Evolutionary conservation across 1,284 basidiomycete genomes (phyloP), one percentile per base, ranked within the genome.

Genomic region (Ganoderma sinense): DNA sequence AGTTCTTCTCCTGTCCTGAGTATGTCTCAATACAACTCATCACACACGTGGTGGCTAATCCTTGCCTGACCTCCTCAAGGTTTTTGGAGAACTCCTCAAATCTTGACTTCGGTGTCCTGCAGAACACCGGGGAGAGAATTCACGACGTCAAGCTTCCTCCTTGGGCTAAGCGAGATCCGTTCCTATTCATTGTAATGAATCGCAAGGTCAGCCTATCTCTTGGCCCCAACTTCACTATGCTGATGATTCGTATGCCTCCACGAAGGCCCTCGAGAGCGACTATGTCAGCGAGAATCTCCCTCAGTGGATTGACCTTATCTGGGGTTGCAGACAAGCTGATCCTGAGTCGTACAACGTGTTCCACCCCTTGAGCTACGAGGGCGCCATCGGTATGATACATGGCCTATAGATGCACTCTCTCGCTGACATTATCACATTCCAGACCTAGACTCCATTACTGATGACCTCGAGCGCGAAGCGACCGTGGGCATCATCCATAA

Each of bases 401-500:
- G 58, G 83, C 71, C 23, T 69, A 41, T 41, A 36, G 18, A 7
- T 16, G 33, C 6, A 1, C 5, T 2, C 6, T 31, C 43, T 20
- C 13, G 33, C 45, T 26, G 4, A 26, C 39, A 20, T 33, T 14
- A 8, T n/a, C 58, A 31, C 65, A 39, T 51, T 2, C 29, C 64
- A 95, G 96, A 97, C 78, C 82, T 97, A 20, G 96, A 97, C 78
- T 82, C 87, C 1, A 97, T 98, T 70, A 89, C 90, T 14, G 94
- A 97, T 76, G 91, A 95, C 60, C 83, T 94, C 29, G 95, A 99
- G 81, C 89, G 94, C 51, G 95, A 97, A 75, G 96, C 97, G 0
- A 95, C 95, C 1, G 94, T 97, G 10, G 95, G 96, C 4, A 97
- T 97, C 73, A 98, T 99, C 60, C 97, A 98, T 81, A 98, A 97